Base-by-base conservation (phyloP, 1,284 basidiomycete species). In the Exsudoporus floridanus region DNA sequence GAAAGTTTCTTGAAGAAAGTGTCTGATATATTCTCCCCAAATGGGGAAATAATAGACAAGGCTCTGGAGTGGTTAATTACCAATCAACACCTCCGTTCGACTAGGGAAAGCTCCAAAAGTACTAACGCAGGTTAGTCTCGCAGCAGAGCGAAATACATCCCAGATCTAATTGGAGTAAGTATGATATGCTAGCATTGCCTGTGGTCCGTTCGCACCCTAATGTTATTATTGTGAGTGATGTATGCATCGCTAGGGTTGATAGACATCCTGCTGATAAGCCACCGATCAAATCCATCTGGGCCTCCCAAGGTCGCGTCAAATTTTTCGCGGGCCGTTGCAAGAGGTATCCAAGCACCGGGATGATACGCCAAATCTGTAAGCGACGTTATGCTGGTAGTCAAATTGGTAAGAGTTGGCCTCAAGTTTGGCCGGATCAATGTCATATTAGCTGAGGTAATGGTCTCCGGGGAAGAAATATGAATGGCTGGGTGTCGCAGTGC, bases 171-270 rank as follows among this genome's bases (percentile, higher is more conserved):
- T 12, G 8, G 47, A 21, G 19, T 50, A 28, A 38, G 46, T 21
- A 42, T 27, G 14, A 37, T 37, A 18, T 43, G 9, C 35, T 21
- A 51, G 37, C n/a, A 14, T 28, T 19, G 27, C 46, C n/a, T 36
- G 38, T 19, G 38, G 25, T 7, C 19, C 19, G 23, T 28, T 44
- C 63, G 21, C 36, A 82, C 86, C 77, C 87, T 87, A 4, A 74
- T 70, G 4, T 83, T 74, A 4, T 84, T 84, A 52, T 87, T 86
- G 56, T 88, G 82, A 1, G 83, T 88, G 6, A 76, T 74, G 59
- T 89, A 88, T 7, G 86, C 85, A 60, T 88, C 84, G 1, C 74
- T 72, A 4, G 86, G 82, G 62, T 84, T 82, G 57, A 90, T 86
- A 42, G 75, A 82, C 73, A 88, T 73, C 5, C 77, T 66, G 39